Evolutionary conservation across 371 early-diverging fungal genomes (phyloP).

Genomic region (Globomyces sp.): DNA sequence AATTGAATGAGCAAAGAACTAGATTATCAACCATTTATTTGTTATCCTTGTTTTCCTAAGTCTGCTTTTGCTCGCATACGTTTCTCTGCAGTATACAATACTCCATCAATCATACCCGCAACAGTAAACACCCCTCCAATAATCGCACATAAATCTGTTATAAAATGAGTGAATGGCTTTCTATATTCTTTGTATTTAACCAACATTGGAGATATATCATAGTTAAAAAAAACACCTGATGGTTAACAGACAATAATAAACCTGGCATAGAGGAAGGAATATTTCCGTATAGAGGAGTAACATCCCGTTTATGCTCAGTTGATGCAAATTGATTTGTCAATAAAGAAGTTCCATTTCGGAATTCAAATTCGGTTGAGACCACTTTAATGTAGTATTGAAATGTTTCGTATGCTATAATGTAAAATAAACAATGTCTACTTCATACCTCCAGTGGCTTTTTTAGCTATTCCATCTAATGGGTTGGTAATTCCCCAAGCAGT

Average conservation of each 20-base stretch:
- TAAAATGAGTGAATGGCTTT: slow-evolving; percentile 79
- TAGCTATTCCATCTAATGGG: slow-evolving; percentile 71
- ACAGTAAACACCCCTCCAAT: slow-evolving; percentile 95
- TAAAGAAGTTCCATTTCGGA: slow-evolving; percentile 59
- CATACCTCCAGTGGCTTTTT: slow-evolving; percentile 41
- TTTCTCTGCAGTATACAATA: slow-evolving; percentile 85
- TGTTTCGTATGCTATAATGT: slow-evolving; percentile 40
- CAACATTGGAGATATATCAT: slow-evolving; percentile 96
- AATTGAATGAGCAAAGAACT: not conserved
- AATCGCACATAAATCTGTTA: slow-evolving; percentile 91
- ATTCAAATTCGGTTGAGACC: slow-evolving; percentile 80
- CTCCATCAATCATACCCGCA: slow-evolving; percentile 86
- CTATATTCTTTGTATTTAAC: slow-evolving; percentile 82
- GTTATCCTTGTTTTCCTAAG: slow-evolving; percentile 67
- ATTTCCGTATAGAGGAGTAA: slow-evolving; percentile 28
- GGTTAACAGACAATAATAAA: not conserved
- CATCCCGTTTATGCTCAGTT: slow-evolving; percentile 73
- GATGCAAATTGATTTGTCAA: slow-evolving; percentile 93
- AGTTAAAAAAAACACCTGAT: slow-evolving; percentile 86
- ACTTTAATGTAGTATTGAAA: slow-evolving; percentile 94
- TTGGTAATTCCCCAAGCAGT: slow-evolving; percentile 64
- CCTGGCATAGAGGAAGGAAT: slow-evolving; percentile 18
- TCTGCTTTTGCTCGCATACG: slow-evolving; percentile 77
- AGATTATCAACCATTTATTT: not conserved
- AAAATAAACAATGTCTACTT: not conserved